Conservation (phyloP, 768 basidiomycete genomes). For the Trametes meyenii region DNA sequence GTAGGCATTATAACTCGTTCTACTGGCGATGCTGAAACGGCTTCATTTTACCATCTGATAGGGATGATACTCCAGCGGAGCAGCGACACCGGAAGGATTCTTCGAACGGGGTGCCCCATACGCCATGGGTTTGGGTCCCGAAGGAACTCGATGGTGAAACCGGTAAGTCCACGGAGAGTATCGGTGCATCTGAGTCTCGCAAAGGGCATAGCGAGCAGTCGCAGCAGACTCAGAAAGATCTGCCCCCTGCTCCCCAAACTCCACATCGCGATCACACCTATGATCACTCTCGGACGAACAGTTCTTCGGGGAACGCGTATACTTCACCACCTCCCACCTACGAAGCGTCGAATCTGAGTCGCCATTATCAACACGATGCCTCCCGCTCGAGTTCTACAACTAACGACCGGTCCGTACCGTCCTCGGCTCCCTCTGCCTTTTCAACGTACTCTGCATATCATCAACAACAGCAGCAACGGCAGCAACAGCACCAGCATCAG, state of each 20-base stretch:
- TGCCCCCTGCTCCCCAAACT: not conserved
- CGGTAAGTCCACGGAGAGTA: constrained; percentile 26
- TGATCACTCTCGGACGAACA: constrained; percentile 5
- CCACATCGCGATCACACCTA: not conserved
- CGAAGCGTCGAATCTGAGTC: constrained; percentile 1
- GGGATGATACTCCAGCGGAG: constrained; percentile 22
- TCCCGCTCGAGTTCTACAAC: not conserved
- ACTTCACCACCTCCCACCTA: constrained; percentile 4
- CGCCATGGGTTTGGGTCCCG: constrained; percentile 76
- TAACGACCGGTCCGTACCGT: not conserved
- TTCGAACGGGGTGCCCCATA: constrained; percentile 45
- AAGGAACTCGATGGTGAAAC: constrained; percentile 25
- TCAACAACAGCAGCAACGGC: constrained; percentile 18
- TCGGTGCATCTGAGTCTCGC: constrained; percentile 4
- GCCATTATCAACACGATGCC: constrained; percentile 4
- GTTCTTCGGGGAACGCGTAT: constrained; percentile 6
- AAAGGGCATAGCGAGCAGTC: constrained; percentile 6
- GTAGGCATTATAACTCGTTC: constrained; percentile 42
- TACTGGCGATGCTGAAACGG: not conserved
- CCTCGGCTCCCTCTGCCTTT: constrained; percentile 6
- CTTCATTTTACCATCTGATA: not conserved
- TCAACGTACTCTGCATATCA: constrained; percentile 20
- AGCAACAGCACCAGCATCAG: constrained; percentile 11
- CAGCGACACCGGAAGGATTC: constrained; percentile 20
- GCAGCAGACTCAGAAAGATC: constrained; percentile 10